Evolutionary conservation across 169 alveolate genomes (phyloP), one percentile per base, ranked within the genome.

Genomic region (Plasmodium relictum): DNA sequence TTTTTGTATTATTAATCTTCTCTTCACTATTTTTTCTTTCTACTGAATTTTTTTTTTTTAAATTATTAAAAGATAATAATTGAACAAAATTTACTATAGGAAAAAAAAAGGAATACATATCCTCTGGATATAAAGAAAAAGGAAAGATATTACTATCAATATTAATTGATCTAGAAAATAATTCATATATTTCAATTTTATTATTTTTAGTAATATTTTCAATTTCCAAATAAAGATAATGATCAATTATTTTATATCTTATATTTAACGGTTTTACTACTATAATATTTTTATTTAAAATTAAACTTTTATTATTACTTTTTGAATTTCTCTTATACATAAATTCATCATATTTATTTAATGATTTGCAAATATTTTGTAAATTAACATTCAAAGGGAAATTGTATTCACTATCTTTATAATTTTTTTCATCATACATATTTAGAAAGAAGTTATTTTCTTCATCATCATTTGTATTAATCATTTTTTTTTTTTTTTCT

Each of bases 91-190:
- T 76, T 8, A 62, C 54, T 16, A 76, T 45, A 1, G 88, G 88
- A 50, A 61, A 69, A 42, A 44, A 76, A 63, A 76, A 52, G 6
- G 76, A 62, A 56, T 76, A 76, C 24, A 66, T 76, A 42, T 76
- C 88, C 26, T 76, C 88, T 4, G 88, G 88, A 18, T 26, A 20
- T 18, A 76, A 56, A 20, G 44, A 44, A 26, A 76, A 56, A 6
- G 88, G 88, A 31, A 76, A 76, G 8, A 50, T 45, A 54, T 42
- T 41, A 62, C 16, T 62, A 68, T 76, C 74, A 22, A 76, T 76
- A 41, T 62, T 44, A 18, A 76, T 69, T 8, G 88, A 76, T 76
- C 62, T 76, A 12, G 88, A 76, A 48, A 76, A 76, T 0, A 76
- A n/a, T 22, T 76, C 88, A 26, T 31, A 56, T 26, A 76, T 76